Conservation (phyloP, 1,139 yeast species). For the Hansenula sp. region DNA sequence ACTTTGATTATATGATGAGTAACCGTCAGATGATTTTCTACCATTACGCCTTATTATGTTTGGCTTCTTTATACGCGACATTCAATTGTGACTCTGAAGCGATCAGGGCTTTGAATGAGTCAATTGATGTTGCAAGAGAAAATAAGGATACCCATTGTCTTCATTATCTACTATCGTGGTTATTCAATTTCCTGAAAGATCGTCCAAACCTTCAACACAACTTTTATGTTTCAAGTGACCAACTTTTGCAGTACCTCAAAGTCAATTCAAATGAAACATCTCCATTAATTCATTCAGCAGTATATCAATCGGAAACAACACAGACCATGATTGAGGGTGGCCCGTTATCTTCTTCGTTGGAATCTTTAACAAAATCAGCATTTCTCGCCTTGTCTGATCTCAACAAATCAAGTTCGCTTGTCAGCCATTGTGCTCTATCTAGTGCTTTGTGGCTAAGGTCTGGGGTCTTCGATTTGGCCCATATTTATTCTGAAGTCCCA, state of each 20-base stretch:
- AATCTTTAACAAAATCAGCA: slow-evolving; percentile 50
- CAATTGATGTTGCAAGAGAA: slow-evolving; percentile 85
- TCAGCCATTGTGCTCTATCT: slow-evolving; percentile 42
- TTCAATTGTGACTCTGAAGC: slow-evolving; percentile 78
- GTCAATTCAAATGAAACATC: slow-evolving; percentile 53
- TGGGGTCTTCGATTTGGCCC: slow-evolving; percentile 44
- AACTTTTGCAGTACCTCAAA: slow-evolving; percentile 60
- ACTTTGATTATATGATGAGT: slow-evolving; percentile 84
- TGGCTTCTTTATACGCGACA: slow-evolving; percentile 74
- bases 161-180: slow-evolving; percentile 77
- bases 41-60: slow-evolving; percentile 77
- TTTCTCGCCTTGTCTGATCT: slow-evolving; percentile 39
- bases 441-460: slow-evolving; percentile 49
- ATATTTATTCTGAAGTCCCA: slow-evolving; percentile 44
- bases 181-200: slow-evolving; percentile 64
- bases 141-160: slow-evolving; percentile 72
- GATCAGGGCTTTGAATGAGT: slow-evolving; percentile 77
- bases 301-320: slow-evolving; percentile 57
- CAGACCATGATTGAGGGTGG: slow-evolving; percentile 51
- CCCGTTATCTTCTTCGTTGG: slow-evolving; percentile 41
- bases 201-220: slow-evolving; percentile 55
- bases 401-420: slow-evolving; percentile 30
- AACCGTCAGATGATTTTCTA: slow-evolving; percentile 60
- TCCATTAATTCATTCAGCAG: slow-evolving; percentile 47
- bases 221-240: slow-evolving; percentile 43